A percentile compares a stretch with the other conserved stretches of the same genome.
Conservation (phyloP, 495 filamentous ascomycete species). For the Lasiosphaeria hispida region DNA sequence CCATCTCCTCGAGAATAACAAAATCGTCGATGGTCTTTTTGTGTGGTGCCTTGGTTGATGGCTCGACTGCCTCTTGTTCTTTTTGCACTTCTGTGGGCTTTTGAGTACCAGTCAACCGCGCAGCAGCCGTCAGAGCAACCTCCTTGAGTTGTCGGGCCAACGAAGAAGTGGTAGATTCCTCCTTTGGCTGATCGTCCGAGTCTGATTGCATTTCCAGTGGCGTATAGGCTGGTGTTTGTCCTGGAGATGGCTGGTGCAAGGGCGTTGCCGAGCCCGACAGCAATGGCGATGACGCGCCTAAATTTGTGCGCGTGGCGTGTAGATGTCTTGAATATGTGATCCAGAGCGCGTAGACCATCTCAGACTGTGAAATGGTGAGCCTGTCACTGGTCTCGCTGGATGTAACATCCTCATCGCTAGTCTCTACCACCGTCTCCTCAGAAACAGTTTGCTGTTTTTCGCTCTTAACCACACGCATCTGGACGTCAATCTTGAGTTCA, state of each 20-base stretch:
- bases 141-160: slow-evolving; percentile 75
- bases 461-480: slow-evolving; percentile 92
- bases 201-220: slow-evolving; percentile 53
- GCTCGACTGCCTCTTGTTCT: slow-evolving; percentile 33
- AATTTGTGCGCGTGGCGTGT: slow-evolving; percentile 63
- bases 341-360: slow-evolving; percentile 94
- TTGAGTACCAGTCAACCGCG: slow-evolving; percentile 43
- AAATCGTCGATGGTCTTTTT: slow-evolving; percentile 91
- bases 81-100: slow-evolving; percentile 23
- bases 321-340: slow-evolving; percentile 93
- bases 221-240: slow-evolving; percentile 58
- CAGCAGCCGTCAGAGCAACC: slow-evolving; percentile 54
- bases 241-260: slow-evolving; percentile 72
- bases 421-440: slow-evolving; percentile 46
- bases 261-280: slow-evolving; percentile 62
- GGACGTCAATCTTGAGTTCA: slow-evolving; percentile 88
- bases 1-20: slow-evolving; percentile 95
- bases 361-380: slow-evolving; percentile 47
- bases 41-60: slow-evolving; percentile 26
- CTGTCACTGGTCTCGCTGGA: slow-evolving; percentile 26
- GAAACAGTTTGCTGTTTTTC: slow-evolving; percentile 52
- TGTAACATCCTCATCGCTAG: slow-evolving; percentile 48
- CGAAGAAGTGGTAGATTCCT: slow-evolving; percentile 49
- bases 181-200: slow-evolving; percentile 37
- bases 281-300: slow-evolving; percentile 56